Conservation (phyloP, 2,329 filamentous ascomycete genomes). For the Alternaria ventricosa region DNA sequence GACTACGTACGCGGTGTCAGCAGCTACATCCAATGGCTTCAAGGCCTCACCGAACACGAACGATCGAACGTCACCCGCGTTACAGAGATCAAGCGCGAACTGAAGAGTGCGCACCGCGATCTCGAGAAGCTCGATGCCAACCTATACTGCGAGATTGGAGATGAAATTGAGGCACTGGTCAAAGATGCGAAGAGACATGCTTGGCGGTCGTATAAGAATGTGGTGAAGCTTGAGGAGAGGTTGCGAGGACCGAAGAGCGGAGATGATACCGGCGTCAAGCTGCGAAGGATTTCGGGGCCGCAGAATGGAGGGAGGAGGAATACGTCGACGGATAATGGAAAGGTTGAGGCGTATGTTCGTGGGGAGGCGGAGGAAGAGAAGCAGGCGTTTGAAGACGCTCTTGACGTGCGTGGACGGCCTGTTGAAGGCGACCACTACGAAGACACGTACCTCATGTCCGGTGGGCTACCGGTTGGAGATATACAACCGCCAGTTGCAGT, state of each 20-base stretch:
- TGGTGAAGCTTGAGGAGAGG: conserved; percentile 25
- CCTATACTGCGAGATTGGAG: conserved; percentile 10
- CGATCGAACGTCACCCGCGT: conserved; percentile 20
- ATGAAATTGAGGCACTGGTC: conserved; percentile 13
- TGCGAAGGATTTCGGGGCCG: background rate
- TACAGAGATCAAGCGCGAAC: conserved; percentile 27
- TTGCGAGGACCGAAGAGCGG: background rate
- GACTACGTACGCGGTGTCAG: background rate
- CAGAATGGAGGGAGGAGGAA: background rate
- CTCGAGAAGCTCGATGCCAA: conserved; percentile 30
- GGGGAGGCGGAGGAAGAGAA: background rate
- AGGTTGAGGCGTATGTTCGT: background rate
- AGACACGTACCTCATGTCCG: background rate
- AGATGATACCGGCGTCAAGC: background rate
- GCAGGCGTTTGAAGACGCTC: background rate
- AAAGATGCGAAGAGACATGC: conserved; percentile 21
- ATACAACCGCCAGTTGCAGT: background rate
- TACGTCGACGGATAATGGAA: background rate
- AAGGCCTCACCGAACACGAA: conserved; percentile 19
- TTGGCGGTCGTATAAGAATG: conserved; percentile 28
- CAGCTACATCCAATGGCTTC: conserved; percentile 20
- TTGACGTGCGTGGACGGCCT: background rate
- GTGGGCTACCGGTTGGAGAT: background rate
- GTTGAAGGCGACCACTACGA: background rate
- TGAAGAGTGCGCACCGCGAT: conserved; percentile 26